Evolutionary conservation across 2,329 filamentous ascomycete species (phyloP).

Genomic region (Dothiorella sarmentorum): DNA sequence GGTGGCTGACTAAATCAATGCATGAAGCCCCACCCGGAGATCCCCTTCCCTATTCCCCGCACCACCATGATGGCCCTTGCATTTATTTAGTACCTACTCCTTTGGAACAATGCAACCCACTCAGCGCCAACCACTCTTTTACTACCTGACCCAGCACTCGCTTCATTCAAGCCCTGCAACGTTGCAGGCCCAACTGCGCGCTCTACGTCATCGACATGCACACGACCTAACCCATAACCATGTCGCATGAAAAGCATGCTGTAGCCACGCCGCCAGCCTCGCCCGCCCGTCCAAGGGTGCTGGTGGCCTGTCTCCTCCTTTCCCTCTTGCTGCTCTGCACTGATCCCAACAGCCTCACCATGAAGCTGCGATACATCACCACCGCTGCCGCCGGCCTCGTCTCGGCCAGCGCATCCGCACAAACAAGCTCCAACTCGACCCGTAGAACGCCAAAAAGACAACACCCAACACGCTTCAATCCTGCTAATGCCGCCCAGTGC

Average conservation of each 20-base stretch:
- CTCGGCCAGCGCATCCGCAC: background rate
- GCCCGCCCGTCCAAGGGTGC: background rate
- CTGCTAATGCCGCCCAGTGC: slow-evolving; percentile 20
- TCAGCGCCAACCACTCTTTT: background rate
- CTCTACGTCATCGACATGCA: background rate
- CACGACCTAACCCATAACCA: no score
- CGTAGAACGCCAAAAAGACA: background rate
- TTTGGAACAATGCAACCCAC: background rate
- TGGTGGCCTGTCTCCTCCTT: background rate
- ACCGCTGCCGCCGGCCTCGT: background rate
- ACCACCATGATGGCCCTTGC: slow-evolving; percentile 1
- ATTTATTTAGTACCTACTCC: no score
- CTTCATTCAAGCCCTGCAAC: background rate
- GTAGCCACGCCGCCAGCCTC: background rate
- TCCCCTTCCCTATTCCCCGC: no score
- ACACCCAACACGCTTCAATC: background rate
- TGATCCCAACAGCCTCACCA: background rate
- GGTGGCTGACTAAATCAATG: no score
- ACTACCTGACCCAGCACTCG: background rate
- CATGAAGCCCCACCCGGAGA: no score
- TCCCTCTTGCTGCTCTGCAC: background rate
- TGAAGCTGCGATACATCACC: background rate
- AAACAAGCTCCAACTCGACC: background rate
- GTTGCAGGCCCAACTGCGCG: background rate
- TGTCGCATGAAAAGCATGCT: background rate